Base-by-base conservation (phyloP, 1,284 basidiomycete species). In the Leccinum proliferum region DNA sequence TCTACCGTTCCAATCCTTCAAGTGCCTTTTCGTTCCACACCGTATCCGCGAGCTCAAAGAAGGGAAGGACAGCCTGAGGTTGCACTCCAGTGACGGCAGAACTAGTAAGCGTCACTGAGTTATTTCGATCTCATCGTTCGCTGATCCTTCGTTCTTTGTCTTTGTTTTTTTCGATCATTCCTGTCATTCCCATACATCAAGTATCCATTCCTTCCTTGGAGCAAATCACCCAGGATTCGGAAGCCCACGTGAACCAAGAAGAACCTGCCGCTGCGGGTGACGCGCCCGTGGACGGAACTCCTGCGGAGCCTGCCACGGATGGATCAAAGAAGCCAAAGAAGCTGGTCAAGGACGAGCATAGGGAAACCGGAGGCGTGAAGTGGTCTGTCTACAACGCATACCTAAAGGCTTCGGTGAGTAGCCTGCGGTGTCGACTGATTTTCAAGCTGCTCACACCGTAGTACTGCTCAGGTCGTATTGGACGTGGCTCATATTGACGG, bases 351-450 rank as follows among this genome's bases (percentile, higher is more conserved):
- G 83, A 82, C 34, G 85, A 87, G 68, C 81, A 83, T 60, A 74
- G 88, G 18, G 82, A 84, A 46, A 78, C 77, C 5, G 88, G 88
- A 1, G 79, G 80, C 50, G 88, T 90, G 64, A 87, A 87, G 67
- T 85, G 82, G 81, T 69, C 73, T 7, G 84, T 88, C 50, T 90
- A 90, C 69, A 82, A 83, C 58, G 79, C 83, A 1, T 90, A 90
- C 70, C 75, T 90, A 63, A 77, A 78, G 64, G 81, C 83, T 15
- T 82, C 83, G n/a, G 82, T 83, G 59, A 65, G 69, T 63, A 2
- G 70, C 71, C 2, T 50, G 59, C 21, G 9, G 1, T 1, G 1
- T 39, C 12, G 5, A 29, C 5, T 1, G 2, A 34, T 37, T 39
- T 18, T 10, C 21, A 32, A 12, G 5, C 0, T 32, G n/a, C 57